Conservation (phyloP, 495 filamentous ascomycete species). For the Penicillium chermesinum region DNA sequence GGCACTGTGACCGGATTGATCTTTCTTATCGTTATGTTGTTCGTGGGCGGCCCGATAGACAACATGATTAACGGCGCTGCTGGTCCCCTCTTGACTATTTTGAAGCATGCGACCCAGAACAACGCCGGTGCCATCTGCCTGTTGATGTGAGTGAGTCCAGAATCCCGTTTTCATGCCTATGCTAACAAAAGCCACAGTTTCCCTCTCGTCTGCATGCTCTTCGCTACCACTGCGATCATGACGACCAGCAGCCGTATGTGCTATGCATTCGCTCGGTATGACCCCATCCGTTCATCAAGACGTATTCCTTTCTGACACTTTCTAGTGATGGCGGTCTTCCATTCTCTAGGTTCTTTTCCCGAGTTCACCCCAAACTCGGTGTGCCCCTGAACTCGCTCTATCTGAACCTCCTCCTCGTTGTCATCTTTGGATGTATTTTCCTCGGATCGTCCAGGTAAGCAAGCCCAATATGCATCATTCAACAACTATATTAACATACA, state of each 20-base stretch:
- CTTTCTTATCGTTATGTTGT: constrained; percentile 61
- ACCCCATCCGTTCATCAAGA: not conserved
- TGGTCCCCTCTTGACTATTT: constrained; percentile 64
- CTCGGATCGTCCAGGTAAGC: constrained; percentile 57
- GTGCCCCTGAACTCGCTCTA: constrained; percentile 67
- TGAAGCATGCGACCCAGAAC: constrained; percentile 63
- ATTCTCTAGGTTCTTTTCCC: constrained; percentile 57
- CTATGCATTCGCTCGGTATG: constrained; percentile 62
- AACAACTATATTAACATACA: not conserved
- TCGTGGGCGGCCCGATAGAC: constrained; percentile 56
- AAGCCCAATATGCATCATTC: constrained; percentile 5
- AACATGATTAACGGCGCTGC: constrained; percentile 55
- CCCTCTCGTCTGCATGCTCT: constrained; percentile 66
- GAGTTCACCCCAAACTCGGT: constrained; percentile 56
- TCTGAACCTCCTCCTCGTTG: constrained; percentile 57
- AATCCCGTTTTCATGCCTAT: not conserved
- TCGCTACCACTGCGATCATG: constrained; percentile 67
- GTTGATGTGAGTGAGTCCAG: constrained; percentile 46
- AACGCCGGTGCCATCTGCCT: constrained; percentile 63
- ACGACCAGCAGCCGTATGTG: constrained; percentile 73
- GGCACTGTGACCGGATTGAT: constrained; percentile 63
- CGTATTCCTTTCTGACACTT: constrained; percentile 5
- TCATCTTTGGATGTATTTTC: constrained; percentile 69
- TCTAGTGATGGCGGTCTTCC: constrained; percentile 65
- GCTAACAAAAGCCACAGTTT: constrained; percentile 39